A percentile compares a stretch with the other conserved stretches of the same genome.
These are phyloP conservation scores for Pseudogymnoascus destructans DNA, from an alignment of 2,329 filamentous ascomycete species.

Conservation along the genomic window DNA sequence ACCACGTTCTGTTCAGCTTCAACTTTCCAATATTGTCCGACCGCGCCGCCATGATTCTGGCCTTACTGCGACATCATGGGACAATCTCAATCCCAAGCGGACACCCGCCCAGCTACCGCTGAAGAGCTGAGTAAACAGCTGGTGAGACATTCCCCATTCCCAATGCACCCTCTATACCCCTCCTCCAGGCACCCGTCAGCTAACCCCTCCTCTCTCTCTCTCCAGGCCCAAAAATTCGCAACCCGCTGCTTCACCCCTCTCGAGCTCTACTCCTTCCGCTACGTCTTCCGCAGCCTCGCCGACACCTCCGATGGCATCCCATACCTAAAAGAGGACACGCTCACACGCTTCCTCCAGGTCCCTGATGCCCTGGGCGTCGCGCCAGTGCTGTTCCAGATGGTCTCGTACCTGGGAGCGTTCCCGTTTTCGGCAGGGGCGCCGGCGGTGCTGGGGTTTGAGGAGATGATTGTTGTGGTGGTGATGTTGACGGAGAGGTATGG, in stretches of 20 bases:
- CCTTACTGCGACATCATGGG: constrained; percentile 21
- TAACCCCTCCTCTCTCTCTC: background rate
- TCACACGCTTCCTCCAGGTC: constrained; percentile 59
- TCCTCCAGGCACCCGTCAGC: background rate
- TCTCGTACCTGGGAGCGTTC: constrained; percentile 59
- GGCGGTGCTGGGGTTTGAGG: constrained; percentile 54
- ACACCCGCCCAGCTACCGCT: constrained; percentile 19
- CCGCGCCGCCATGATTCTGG: background rate
- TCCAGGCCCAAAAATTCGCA: constrained; percentile 49
- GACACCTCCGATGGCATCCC: constrained; percentile 47
- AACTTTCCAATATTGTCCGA: background rate
- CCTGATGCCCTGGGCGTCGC: constrained; percentile 56
- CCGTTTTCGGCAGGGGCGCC: constrained; percentile 61
- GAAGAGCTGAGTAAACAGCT: constrained; percentile 25
- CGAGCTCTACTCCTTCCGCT: constrained; percentile 60
- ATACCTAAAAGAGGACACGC: constrained; percentile 57
- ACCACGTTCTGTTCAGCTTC: background rate
- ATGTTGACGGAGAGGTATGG: constrained; percentile 59
- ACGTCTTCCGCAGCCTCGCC: constrained; percentile 58
- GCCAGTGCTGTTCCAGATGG: constrained; percentile 57
- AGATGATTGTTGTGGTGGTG: constrained; percentile 58
- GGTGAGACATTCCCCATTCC: constrained; percentile 15
- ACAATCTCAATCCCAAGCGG: constrained; percentile 24
- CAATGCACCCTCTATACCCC: no score
- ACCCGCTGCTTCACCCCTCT: constrained; percentile 58